Conservation (phyloP, 495 filamentous ascomycete genomes). For the Hyaloscypha variabilis region DNA sequence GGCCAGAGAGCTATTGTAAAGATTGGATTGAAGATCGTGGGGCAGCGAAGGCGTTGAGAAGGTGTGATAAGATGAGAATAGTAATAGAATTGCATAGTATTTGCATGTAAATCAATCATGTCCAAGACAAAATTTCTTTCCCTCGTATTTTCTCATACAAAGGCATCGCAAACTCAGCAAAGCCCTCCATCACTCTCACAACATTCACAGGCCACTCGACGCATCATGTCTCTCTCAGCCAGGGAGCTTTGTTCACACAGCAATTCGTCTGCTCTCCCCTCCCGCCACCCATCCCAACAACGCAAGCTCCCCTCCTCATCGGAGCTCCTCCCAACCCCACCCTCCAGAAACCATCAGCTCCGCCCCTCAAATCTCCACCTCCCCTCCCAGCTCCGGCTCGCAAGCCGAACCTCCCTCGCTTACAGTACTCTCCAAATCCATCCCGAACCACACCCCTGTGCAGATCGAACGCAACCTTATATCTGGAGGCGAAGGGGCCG, state of each 20-base stretch:
- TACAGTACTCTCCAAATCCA: too few species aligned
- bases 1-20: neutral
- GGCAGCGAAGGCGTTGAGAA: neutral
- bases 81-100: constrained; percentile 1
- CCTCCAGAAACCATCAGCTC: neutral
- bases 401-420: neutral
- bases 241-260: too few species aligned
- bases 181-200: too few species aligned
- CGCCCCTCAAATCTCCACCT: neutral
- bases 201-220: too few species aligned
- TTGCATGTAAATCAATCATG: neutral
- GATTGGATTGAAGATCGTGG: neutral
- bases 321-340: neutral
- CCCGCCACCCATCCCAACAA: too few species aligned
- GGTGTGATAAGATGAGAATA: neutral
- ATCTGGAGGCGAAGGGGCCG: neutral
- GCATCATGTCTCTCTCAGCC: too few species aligned
- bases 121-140: neutral
- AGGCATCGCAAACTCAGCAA: neutral
- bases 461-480: neutral
- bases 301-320: too few species aligned
- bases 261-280: too few species aligned
- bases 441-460: neutral
- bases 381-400: neutral
- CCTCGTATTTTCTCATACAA: neutral